phyloP scores from a whole-genome alignment of 1,284 basidiomycete species.

The Boletus subluridellus region DNA sequence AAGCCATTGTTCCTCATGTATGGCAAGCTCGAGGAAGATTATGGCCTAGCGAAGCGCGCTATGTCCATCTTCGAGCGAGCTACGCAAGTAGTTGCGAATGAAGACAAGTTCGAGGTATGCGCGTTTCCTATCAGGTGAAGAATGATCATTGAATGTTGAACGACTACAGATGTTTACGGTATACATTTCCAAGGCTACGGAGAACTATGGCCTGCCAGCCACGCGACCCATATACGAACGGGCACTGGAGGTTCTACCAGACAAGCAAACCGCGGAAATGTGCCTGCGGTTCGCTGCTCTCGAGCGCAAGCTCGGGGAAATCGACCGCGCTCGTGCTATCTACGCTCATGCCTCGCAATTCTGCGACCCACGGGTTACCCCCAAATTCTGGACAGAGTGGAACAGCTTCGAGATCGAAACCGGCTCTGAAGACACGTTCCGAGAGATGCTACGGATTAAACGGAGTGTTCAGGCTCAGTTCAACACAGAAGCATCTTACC shows the following conservation, averaged over 20 bases:
- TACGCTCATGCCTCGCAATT: constrained; percentile 98
- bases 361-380: constrained; percentile 89
- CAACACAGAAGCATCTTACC: constrained; percentile 91
- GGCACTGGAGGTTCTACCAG: constrained; percentile 91
- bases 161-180: constrained; percentile 83
- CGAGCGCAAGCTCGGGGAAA: constrained; percentile 97
- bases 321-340: constrained; percentile 93
- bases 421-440: constrained; percentile 97
- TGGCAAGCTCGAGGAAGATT: constrained; percentile 90
- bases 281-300: constrained; percentile 93
- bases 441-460: constrained; percentile 98
- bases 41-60: constrained; percentile 91
- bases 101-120: constrained; percentile 90
- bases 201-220: constrained; percentile 93
- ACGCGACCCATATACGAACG: constrained; percentile 96
- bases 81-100: constrained; percentile 77
- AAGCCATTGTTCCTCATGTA: constrained; percentile 97
- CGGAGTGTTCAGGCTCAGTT: constrained; percentile 97
- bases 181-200: constrained; percentile 96
- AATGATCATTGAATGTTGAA: constrained; percentile 1
- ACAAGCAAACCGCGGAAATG: constrained; percentile 96
- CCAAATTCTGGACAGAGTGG: constrained; percentile 96
- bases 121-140: background rate
- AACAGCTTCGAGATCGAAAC: constrained; percentile 97
- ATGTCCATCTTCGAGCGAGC: constrained; percentile 97